Conservation (phyloP, 805 yeast genomes). For the Ogataea minuta region DNA sequence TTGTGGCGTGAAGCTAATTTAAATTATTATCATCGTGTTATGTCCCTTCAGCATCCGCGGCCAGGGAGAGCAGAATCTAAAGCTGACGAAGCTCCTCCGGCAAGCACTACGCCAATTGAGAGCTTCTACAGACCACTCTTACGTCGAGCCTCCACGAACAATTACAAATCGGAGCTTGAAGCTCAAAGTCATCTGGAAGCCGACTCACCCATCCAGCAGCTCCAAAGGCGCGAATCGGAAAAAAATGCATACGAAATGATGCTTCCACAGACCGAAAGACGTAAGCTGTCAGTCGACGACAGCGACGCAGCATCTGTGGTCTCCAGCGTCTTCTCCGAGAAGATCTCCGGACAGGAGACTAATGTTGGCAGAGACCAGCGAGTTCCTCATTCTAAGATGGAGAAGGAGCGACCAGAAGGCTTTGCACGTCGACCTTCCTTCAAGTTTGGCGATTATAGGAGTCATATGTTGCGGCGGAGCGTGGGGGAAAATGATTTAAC, state of each 20-base stretch:
- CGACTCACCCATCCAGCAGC: slow-evolving; percentile 9
- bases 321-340: slow-evolving; percentile 11
- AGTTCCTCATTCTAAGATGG: not conserved
- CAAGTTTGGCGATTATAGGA: slow-evolving; percentile 28
- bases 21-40: not conserved
- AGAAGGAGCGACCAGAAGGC: not conserved
- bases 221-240: slow-evolving; percentile 22
- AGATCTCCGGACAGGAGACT: slow-evolving; percentile 7
- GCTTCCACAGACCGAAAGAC: slow-evolving; percentile 24
- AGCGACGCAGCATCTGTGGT: slow-evolving; percentile 12
- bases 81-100: slow-evolving; percentile 22
- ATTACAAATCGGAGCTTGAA: slow-evolving; percentile 25
- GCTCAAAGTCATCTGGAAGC: slow-evolving; percentile 15
- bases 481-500: slow-evolving; percentile 20
- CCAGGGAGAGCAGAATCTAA: slow-evolving; percentile 10
- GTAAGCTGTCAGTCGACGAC: slow-evolving; percentile 18
- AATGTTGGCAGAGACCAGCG: not conserved
- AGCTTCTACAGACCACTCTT: slow-evolving; percentile 12
- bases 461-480: slow-evolving; percentile 26
- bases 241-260: slow-evolving; percentile 21
- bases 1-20: slow-evolving; percentile 9
- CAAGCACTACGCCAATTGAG: slow-evolving; percentile 18
- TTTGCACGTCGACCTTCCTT: slow-evolving; percentile 16
- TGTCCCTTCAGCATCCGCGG: slow-evolving; percentile 1
- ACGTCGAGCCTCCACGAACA: slow-evolving; percentile 17